These are phyloP conservation scores for Hygrocybe coccinea DNA, from an alignment of 768 basidiomycete species.

Conservation along the genomic window DNA sequence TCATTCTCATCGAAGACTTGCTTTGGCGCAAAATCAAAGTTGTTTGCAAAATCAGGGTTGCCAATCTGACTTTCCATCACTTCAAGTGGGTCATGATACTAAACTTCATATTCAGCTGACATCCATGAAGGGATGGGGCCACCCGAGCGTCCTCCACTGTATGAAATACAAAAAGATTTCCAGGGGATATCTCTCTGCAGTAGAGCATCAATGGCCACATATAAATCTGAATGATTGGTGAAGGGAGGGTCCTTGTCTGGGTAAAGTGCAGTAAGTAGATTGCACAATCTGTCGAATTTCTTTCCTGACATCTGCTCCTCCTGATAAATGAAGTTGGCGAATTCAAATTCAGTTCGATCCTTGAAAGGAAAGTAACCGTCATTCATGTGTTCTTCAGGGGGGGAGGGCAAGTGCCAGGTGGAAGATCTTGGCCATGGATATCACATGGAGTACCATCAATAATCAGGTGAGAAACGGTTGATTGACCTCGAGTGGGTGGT, in stretches of 20 bases:
- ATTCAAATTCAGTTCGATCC: background rate
- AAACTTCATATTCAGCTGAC: constrained; percentile 24
- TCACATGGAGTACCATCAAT: constrained; percentile 1
- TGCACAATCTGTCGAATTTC: background rate
- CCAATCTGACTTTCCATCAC: constrained; percentile 28
- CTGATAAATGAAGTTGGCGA: too few species aligned
- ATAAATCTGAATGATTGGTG: constrained; percentile 19
- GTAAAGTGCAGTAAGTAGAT: constrained; percentile 7
- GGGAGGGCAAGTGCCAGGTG: background rate
- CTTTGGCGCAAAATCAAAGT: constrained; percentile 33
- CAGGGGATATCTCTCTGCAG: constrained; percentile 22
- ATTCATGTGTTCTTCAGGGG: background rate
- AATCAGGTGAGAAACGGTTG: background rate
- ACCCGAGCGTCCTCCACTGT: constrained; percentile 15
- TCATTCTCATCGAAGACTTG: constrained; percentile 21
- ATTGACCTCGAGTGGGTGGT: background rate
- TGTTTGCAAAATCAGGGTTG: constrained; percentile 31
- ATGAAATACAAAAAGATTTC: constrained; percentile 20
- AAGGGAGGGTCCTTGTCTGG: constrained; percentile 17
- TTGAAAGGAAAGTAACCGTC: background rate
- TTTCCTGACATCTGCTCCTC: background rate
- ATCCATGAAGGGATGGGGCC: constrained; percentile 30
- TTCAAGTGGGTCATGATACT: constrained; percentile 27
- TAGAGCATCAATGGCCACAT: constrained; percentile 24
- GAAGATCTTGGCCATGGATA: background rate